phyloP scores from a whole-genome alignment of 441 rosid species.

The Viola pubescens region DNA sequence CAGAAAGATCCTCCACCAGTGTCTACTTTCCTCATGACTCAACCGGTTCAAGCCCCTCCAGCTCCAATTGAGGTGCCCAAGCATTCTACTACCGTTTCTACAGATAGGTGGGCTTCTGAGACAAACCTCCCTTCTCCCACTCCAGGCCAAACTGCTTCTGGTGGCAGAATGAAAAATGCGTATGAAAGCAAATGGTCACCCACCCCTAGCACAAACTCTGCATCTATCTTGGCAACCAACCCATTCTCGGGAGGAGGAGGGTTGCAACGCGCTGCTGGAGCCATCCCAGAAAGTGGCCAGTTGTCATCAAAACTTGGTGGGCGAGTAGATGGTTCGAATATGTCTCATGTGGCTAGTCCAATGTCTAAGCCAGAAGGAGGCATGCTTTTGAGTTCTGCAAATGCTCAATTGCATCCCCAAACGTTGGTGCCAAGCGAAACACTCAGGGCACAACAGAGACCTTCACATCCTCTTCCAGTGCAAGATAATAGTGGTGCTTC shows the following conservation, averaged over 20 bases:
- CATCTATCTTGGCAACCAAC: constrained; percentile 22
- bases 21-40: constrained; percentile 31
- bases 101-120: constrained; percentile 48
- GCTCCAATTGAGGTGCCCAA: constrained; percentile 49
- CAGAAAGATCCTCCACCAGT: constrained; percentile 39
- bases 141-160: constrained; percentile 45
- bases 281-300: constrained; percentile 20
- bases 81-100: constrained; percentile 20
- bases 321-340: constrained; percentile 18
- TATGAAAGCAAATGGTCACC: constrained; percentile 70
- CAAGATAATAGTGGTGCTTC: constrained; percentile 21
- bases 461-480: constrained; percentile 28
- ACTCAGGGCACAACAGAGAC: constrained; percentile 24
- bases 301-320: constrained; percentile 15
- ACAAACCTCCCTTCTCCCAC: constrained; percentile 87
- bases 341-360: constrained; percentile 24
- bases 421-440: constrained; percentile 24
- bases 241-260: constrained; percentile 27
- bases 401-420: constrained; percentile 30
- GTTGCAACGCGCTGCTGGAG: constrained; percentile 23
- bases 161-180: constrained; percentile 31
- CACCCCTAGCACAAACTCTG: constrained; percentile 34
- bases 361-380: constrained; percentile 33
- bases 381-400: constrained; percentile 28
- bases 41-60: constrained; percentile 27